Evolutionary conservation across 345 rosid species (phyloP).

Genomic region (Eucalyptus victrix): DNA sequence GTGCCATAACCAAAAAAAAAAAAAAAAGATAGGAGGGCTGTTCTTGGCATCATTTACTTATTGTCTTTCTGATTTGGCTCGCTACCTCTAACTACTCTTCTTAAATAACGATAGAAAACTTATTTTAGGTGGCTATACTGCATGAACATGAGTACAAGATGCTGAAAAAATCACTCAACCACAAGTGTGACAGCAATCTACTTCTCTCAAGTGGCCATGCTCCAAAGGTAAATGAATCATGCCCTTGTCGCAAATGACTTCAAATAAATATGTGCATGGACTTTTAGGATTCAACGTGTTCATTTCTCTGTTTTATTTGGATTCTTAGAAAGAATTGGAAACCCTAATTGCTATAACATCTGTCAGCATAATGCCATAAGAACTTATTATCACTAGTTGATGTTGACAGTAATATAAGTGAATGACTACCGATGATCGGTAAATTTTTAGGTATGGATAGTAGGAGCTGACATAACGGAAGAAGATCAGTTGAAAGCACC

Average conservation of each 20-base stretch:
- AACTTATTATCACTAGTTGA: neutral
- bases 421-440: neutral
- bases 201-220: slow-evolving; percentile 10
- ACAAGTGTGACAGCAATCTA: slow-evolving; percentile 4
- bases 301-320: neutral
- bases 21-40: neutral
- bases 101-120: neutral
- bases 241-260: neutral
- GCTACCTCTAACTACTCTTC: neutral
- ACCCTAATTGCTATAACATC: neutral
- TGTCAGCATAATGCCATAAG: neutral
- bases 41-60: neutral
- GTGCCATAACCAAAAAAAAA: neutral
- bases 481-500: slow-evolving; percentile 43
- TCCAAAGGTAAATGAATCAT: slow-evolving; percentile 17
- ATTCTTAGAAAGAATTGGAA: neutral
- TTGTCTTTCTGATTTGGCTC: neutral
- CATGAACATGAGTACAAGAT: slow-evolving; percentile 22
- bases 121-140: slow-evolving; percentile 24
- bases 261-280: neutral
- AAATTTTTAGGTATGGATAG: slow-evolving; percentile 39
- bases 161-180: slow-evolving; percentile 16
- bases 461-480: slow-evolving; percentile 34
- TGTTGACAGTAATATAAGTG: neutral
- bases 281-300: neutral